Evolutionary conservation across 2,329 filamentous ascomycete species (phyloP).

Genomic region (Colletotrichum cordylinicola): DNA sequence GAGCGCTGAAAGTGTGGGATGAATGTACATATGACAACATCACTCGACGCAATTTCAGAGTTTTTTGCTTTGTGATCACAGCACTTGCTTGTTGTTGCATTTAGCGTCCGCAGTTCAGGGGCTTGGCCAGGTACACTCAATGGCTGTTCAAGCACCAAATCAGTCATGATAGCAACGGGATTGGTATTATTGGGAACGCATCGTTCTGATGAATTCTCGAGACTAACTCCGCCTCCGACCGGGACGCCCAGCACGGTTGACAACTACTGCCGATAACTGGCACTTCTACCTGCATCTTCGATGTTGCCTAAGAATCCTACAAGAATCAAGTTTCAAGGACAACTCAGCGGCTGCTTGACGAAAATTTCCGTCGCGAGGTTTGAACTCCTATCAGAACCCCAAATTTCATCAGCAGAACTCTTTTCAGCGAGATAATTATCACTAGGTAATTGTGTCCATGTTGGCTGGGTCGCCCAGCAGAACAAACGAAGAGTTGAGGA

Average conservation of each 20-base stretch:
- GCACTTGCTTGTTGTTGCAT: neutral
- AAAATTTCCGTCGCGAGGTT: neutral
- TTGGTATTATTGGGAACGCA: neutral
- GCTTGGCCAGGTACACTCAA: neutral
- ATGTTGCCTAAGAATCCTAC: neutral
- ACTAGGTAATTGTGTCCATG: fast-evolving
- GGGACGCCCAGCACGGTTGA: neutral
- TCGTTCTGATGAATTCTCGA: neutral
- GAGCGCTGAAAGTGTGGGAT: neutral
- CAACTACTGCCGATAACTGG: neutral
- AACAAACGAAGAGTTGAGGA: neutral
- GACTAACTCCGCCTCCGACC: neutral
- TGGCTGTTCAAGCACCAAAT: neutral
- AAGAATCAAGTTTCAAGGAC: neutral
- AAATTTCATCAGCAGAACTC: neutral
- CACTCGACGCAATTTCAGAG: constrained; percentile 10
- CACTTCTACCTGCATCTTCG: neutral
- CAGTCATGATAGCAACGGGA: neutral
- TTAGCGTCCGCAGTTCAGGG: neutral
- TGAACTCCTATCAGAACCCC: neutral
- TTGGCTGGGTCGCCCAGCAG: no score
- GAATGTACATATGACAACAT: constrained; percentile 18
- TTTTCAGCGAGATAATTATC: neutral
- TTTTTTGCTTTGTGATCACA: constrained; percentile 8
- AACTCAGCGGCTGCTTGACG: neutral